phyloP scores from a whole-genome alignment of 257 asterid species.

The Nicotiana knightiana region DNA sequence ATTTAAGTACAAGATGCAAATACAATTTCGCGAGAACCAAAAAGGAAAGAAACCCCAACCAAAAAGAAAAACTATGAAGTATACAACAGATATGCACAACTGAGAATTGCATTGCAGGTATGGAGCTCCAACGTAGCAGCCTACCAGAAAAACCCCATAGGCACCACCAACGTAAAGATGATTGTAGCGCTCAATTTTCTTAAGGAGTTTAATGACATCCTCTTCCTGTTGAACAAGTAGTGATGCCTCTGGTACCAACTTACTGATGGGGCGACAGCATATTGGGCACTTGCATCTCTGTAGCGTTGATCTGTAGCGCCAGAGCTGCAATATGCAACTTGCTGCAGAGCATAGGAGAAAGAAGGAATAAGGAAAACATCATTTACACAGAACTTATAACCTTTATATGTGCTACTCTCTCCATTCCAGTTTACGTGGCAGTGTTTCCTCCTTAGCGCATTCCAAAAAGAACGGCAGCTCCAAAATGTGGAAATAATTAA shows the following conservation, averaged over 20 bases:
- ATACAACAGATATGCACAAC: neutral
- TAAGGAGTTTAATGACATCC: constrained; percentile 28
- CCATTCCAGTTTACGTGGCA: no score
- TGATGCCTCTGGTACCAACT: constrained; percentile 38
- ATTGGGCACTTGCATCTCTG: constrained; percentile 61
- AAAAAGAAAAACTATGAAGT: neutral
- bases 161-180: constrained; percentile 38
- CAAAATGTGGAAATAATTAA: no score
- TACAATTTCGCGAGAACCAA: neutral
- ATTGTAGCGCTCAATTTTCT: constrained; percentile 42
- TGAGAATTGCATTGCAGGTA: neutral
- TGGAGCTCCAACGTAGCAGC: neutral
- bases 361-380: neutral
- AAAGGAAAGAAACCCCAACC: neutral
- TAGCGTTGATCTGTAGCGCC: constrained; percentile 45
- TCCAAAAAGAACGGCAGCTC: no score
- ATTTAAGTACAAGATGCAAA: no score
- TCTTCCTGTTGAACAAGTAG: constrained; percentile 19
- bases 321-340: constrained; percentile 51
- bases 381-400: neutral
- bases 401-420: neutral
- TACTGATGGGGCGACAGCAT: constrained; percentile 40
- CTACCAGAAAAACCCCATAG: constrained; percentile 37
- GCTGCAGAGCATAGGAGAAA: constrained; percentile 19
- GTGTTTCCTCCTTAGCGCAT: no score